Conservation (phyloP, 1,284 basidiomycete species). For the Caloboletus firmus region DNA sequence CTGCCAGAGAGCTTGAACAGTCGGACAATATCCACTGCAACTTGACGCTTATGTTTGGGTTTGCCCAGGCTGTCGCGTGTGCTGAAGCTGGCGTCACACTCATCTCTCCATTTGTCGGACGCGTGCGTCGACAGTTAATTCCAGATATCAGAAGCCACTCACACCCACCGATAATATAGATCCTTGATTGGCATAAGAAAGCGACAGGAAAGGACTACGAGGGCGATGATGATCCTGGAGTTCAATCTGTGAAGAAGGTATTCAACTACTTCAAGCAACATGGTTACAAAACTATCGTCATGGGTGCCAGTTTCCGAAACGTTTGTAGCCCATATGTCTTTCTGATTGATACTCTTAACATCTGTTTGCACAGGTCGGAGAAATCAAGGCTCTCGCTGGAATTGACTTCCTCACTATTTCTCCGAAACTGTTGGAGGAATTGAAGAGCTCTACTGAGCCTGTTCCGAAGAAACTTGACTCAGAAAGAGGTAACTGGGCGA, state of each 20-base stretch:
- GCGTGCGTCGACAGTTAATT: slow-evolving; percentile 52
- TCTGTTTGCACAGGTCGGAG: slow-evolving; percentile 57
- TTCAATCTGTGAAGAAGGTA: slow-evolving; percentile 91
- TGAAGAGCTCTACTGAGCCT: slow-evolving; percentile 72
- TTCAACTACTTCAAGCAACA: slow-evolving; percentile 99
- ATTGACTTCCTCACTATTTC: slow-evolving; percentile 97
- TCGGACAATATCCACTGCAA: slow-evolving; percentile 97
- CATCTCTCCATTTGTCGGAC: slow-evolving; percentile 98
- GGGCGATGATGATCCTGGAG: slow-evolving; percentile 92
- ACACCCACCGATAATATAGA: slow-evolving; percentile 45
- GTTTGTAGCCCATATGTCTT: slow-evolving; percentile 42
- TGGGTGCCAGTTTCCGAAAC: slow-evolving; percentile 99
- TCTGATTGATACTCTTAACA: neutral
- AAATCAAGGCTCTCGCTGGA: slow-evolving; percentile 93
- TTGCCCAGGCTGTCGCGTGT: slow-evolving; percentile 95
- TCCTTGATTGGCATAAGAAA: slow-evolving; percentile 97
- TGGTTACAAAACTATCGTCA: slow-evolving; percentile 97
- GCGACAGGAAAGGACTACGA: slow-evolving; percentile 79
- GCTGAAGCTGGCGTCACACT: slow-evolving; percentile 97
- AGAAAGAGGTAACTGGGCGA: slow-evolving; percentile 49
- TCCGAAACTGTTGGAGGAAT: slow-evolving; percentile 86
- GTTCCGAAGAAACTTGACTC: slow-evolving; percentile 87
- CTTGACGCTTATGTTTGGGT: slow-evolving; percentile 96
- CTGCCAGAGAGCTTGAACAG: slow-evolving; percentile 90
- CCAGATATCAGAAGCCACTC: neutral